Evolutionary conservation across 371 early-diverging fungal species (phyloP), one percentile per base, ranked within the genome.

Genomic region (Mortierella sp.): DNA sequence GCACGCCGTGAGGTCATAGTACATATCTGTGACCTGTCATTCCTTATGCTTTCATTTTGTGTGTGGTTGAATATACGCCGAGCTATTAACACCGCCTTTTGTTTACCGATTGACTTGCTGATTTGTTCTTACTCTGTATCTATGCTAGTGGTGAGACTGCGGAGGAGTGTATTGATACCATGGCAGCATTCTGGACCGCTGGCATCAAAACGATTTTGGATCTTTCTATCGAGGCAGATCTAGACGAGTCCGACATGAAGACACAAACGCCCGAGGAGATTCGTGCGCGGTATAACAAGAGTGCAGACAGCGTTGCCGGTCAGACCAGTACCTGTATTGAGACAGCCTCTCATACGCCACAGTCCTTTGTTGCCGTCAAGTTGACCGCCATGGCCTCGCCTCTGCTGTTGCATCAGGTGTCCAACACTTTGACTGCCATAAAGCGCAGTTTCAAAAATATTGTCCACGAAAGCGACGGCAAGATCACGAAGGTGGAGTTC

Each of bases 181-280:
- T 98, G 94, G 83, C 85, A 34, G 56, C 64, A 32, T 84, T 97
- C 50, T 75, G 88, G 53, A 72, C 72, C 14, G 73, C 81, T 14
- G 88, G 90, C 2, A 92, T 98, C 76, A 90, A 91, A 12, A 87
- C 92, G 32, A 97, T 97, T 69, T 87, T 97, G 32, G 96, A 96
- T 76, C 80, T 94, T 15, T 92, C 94, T 0, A 84, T 95, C 27
- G 97, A 98, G 68, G 92, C 93, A 11, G 97, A 98, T 63, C 66
- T 95, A 41, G 83, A 86, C 85, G 23, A 65, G 80, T 21, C 46
- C 66, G 80, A 6, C 69, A 54, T 14, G 14, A 4, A 37, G 46
- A 17, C 79, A 72, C 56, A 72, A 72, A 9, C 71, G 75, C 24
- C 81, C 73, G 27, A n/a, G n/a, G 69, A 70, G 62, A 70, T 76